phyloP scores from a whole-genome alignment of 2,329 filamentous ascomycete species.

The Aspergillus fumigatus region DNA sequence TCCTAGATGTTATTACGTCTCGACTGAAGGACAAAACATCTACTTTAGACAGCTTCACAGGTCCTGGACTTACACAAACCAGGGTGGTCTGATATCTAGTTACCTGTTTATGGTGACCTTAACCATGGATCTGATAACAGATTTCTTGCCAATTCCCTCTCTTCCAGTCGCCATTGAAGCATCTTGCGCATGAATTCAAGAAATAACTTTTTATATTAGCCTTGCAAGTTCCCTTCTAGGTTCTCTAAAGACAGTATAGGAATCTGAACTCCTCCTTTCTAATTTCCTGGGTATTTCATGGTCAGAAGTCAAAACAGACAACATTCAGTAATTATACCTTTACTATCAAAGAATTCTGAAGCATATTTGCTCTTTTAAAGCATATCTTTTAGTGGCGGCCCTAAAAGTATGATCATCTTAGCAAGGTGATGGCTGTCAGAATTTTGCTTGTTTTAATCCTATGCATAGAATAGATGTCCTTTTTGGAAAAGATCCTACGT shows the following conservation, averaged over 20 bases:
- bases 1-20: too few species aligned
- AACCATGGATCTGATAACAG: slow-evolving; percentile 27
- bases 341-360: slow-evolving; percentile 13
- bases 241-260: slow-evolving; percentile 13
- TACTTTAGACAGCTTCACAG: too few species aligned
- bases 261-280: too few species aligned
- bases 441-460: background rate
- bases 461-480: slow-evolving; percentile 16
- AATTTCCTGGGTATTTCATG: too few species aligned
- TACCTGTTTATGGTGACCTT: background rate
- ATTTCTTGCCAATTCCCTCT: slow-evolving; percentile 16
- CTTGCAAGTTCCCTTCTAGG: slow-evolving; percentile 20
- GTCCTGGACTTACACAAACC: too few species aligned
- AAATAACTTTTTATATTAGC: slow-evolving; percentile 21
- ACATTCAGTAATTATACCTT: slow-evolving; percentile 9
- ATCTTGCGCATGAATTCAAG: slow-evolving; percentile 26
- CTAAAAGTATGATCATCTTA: slow-evolving; percentile 34
- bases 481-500: slow-evolving; percentile 21
- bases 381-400: slow-evolving; percentile 32
- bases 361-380: slow-evolving; percentile 26
- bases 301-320: too few species aligned
- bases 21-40: too few species aligned
- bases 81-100: too few species aligned
- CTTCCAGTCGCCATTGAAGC: slow-evolving; percentile 22
- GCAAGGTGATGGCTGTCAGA: background rate